Percentiles rank a stretch among this genome's conserved stretches.
These are phyloP conservation scores for Ophiostoma australiae DNA, from an alignment of 2,329 filamentous ascomycete genomes.

Conservation along the genomic window DNA sequence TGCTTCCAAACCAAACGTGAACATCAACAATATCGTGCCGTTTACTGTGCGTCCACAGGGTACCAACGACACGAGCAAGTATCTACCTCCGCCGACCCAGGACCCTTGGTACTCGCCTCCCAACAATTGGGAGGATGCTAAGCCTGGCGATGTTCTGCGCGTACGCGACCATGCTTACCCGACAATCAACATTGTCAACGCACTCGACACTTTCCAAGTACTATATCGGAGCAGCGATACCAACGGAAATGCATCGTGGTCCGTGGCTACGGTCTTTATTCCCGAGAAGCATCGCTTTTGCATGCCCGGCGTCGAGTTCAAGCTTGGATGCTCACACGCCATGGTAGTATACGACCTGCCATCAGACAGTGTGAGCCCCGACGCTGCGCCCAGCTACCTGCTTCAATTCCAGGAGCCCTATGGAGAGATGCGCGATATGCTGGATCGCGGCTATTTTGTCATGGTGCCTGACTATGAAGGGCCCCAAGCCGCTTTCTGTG, in stretches of 20 bases:
- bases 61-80: not conserved
- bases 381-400: conserved; percentile 37
- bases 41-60: not conserved
- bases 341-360: conserved; percentile 36
- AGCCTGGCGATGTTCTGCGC: not conserved
- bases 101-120: not conserved
- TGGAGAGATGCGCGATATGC: conserved; percentile 35
- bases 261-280: not conserved
- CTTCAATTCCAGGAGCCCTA: conserved; percentile 27
- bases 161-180: not conserved
- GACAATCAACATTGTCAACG: not conserved
- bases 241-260: not conserved
- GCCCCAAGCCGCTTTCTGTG: conserved; percentile 36
- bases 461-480: conserved; percentile 43
- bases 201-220: not conserved
- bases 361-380: conserved; percentile 38
- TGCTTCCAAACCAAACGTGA: not conserved
- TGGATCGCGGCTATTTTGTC: conserved; percentile 41
- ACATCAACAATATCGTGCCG: not conserved
- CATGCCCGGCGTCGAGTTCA: not conserved
- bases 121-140: not conserved
- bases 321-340: not conserved
- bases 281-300: not conserved
- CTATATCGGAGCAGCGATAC: not conserved
- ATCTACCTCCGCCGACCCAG: not conserved